Evolutionary conservation across 1,284 basidiomycete genomes (phyloP).

Genomic region (Blastosporella zonata): DNA sequence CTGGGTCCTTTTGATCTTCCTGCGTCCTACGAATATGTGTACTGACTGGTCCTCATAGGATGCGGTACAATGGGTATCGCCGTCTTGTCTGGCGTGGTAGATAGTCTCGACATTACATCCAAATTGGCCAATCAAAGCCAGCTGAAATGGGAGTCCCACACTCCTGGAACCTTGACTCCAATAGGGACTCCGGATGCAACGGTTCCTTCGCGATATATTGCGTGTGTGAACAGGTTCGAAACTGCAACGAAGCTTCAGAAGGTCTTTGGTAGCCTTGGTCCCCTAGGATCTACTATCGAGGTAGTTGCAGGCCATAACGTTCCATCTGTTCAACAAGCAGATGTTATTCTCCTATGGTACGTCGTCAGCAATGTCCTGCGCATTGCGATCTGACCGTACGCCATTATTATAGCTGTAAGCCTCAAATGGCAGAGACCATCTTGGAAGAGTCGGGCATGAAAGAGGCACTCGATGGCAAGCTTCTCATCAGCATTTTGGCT

Average conservation of each 20-base stretch:
- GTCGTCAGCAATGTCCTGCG: conserved; percentile 24
- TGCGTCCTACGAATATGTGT: neutral
- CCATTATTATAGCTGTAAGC: conserved; percentile 75
- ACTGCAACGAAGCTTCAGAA: conserved; percentile 69
- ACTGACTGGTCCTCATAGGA: conserved; percentile 46
- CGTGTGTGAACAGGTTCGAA: conserved; percentile 83
- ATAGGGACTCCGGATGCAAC: conserved; percentile 57
- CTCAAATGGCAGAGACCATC: conserved; percentile 81
- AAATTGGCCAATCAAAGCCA: conserved; percentile 32
- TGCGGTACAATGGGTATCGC: conserved; percentile 99
- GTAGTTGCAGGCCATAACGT: conserved; percentile 74
- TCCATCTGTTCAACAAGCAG: conserved; percentile 66
- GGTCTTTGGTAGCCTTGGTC: conserved; percentile 59
- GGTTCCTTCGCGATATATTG: conserved; percentile 82
- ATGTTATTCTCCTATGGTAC: conserved; percentile 88
- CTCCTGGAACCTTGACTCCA: conserved; percentile 81
- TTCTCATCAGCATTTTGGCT: conserved; percentile 95
- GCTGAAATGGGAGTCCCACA: conserved; percentile 78
- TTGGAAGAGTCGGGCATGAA: conserved; percentile 79
- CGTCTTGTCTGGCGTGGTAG: conserved; percentile 87
- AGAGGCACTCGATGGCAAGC: conserved; percentile 85
- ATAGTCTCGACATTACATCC: conserved; percentile 57
- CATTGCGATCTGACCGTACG: conserved; percentile 4
- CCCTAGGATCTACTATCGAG: conserved; percentile 63
- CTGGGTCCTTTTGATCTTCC: conserved; percentile 37